phyloP scores from a whole-genome alignment of 1,284 basidiomycete genomes.

The Ceratobasidium sp. region DNA sequence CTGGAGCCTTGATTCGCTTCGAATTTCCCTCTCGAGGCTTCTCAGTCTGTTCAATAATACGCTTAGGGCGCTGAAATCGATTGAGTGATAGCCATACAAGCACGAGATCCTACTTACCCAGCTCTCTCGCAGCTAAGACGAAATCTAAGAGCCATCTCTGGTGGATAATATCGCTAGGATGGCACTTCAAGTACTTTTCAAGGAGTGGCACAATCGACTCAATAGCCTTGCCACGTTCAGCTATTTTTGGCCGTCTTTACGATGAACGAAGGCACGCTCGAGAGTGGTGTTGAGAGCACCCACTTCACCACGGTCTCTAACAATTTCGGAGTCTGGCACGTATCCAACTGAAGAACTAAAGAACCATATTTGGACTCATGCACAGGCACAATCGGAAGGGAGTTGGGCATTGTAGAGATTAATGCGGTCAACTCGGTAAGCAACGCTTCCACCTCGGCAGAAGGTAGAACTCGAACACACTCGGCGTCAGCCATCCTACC shows the following conservation, averaged over 20 bases:
- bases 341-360: not conserved
- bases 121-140: not conserved
- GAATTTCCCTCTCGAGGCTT: not conserved
- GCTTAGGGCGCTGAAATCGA: not conserved
- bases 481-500: constrained; percentile 2
- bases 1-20: constrained; percentile 5
- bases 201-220: constrained; percentile 1
- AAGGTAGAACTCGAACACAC: constrained; percentile 1
- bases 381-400: not conserved
- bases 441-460: constrained; percentile 8
- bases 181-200: not conserved
- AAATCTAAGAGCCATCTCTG: constrained; percentile 18
- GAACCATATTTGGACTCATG: not conserved
- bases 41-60: not conserved
- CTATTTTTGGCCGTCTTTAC: not conserved
- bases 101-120: not conserved
- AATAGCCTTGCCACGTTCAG: not conserved
- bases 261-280: not conserved
- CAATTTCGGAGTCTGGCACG: not conserved
- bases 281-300: constrained; percentile 3
- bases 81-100: not conserved
- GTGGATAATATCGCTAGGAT: constrained; percentile 15
- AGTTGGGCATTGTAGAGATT: not conserved
- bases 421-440: not conserved
- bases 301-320: not conserved